These are phyloP conservation scores for Apiospora koreana DNA, from an alignment of 2,329 filamentous ascomycete species.

Conservation along the genomic window DNA sequence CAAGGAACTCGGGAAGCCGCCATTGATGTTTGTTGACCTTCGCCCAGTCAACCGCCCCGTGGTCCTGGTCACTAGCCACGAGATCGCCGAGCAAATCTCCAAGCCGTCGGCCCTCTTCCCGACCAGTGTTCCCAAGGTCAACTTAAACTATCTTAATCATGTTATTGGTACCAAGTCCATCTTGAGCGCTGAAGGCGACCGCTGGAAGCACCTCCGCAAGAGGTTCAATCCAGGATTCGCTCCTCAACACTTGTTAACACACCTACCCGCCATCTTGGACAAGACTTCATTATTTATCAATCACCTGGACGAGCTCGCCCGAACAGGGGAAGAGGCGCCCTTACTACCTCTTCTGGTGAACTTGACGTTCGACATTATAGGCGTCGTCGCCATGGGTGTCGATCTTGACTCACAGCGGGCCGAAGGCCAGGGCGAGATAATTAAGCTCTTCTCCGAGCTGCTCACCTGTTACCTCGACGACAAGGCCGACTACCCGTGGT, in stretches of 20 bases:
- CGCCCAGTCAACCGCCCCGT: slow-evolving; percentile 21
- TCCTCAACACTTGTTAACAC: not conserved
- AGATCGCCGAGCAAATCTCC: slow-evolving; percentile 22
- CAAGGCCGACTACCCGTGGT: slow-evolving; percentile 22
- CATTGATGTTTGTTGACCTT: slow-evolving; percentile 24
- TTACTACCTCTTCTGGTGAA: slow-evolving; percentile 28
- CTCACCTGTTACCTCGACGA: slow-evolving; percentile 26
- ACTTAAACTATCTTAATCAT: not conserved
- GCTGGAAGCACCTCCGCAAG: not conserved
- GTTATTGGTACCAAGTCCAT: not conserved
- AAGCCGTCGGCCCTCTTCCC: not conserved
- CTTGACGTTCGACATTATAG: slow-evolving; percentile 43
- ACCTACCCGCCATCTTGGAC: not conserved
- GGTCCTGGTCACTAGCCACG: slow-evolving; percentile 20
- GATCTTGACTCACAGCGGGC: slow-evolving; percentile 35
- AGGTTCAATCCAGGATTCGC: not conserved
- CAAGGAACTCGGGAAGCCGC: slow-evolving; percentile 19
- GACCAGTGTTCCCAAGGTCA: not conserved
- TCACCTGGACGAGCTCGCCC: slow-evolving; percentile 29
- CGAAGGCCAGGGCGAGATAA: slow-evolving; percentile 30
- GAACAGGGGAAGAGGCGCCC: slow-evolving; percentile 27
- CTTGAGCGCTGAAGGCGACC: not conserved
- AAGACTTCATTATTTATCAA: not conserved
- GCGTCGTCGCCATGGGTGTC: slow-evolving; percentile 35
- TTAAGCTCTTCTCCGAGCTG: slow-evolving; percentile 31